These are phyloP conservation scores for Arabidopsis suecica DNA, from an alignment of 345 rosid species.

Conservation along the genomic window DNA sequence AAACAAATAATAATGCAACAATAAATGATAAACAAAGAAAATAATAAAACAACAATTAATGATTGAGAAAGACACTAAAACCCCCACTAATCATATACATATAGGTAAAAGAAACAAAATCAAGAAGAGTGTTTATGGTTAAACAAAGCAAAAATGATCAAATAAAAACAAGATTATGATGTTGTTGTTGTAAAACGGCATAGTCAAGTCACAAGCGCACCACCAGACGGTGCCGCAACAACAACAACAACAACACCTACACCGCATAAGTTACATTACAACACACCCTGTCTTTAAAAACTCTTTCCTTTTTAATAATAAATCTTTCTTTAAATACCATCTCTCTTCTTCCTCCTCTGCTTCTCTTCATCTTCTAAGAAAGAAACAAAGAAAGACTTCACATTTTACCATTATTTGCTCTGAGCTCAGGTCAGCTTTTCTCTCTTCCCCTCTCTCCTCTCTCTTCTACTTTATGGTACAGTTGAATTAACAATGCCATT, in stretches of 20 bases:
- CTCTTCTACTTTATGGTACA: constrained; percentile 11
- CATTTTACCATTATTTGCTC: constrained; percentile 15
- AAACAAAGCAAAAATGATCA: neutral
- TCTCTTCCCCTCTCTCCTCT: constrained; percentile 27
- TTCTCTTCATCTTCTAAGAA: constrained; percentile 37
- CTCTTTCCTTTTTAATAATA: neutral
- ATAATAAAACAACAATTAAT: neutral
- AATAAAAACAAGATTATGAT: neutral
- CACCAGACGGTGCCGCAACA: constrained; percentile 11
- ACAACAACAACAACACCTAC: constrained; percentile 18
- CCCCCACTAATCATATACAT: neutral
- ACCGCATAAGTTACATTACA: constrained; percentile 26
- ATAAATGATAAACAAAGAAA: neutral
- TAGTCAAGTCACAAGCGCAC: neutral
- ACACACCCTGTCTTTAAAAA: constrained; percentile 39
- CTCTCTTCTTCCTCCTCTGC: constrained; percentile 37
- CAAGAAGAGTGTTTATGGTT: neutral
- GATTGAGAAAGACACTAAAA: neutral
- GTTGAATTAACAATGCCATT: constrained; percentile 32
- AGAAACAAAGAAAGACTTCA: constrained; percentile 11
- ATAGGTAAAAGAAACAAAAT: neutral
- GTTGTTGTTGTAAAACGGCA: neutral
- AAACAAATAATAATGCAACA: too few relatives aligned
- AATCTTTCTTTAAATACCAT: constrained; percentile 38
- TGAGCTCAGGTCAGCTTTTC: constrained; percentile 37